Conservation (phyloP, 192 early-diverging fungal genomes). For the Backusella parvicylindrica region DNA sequence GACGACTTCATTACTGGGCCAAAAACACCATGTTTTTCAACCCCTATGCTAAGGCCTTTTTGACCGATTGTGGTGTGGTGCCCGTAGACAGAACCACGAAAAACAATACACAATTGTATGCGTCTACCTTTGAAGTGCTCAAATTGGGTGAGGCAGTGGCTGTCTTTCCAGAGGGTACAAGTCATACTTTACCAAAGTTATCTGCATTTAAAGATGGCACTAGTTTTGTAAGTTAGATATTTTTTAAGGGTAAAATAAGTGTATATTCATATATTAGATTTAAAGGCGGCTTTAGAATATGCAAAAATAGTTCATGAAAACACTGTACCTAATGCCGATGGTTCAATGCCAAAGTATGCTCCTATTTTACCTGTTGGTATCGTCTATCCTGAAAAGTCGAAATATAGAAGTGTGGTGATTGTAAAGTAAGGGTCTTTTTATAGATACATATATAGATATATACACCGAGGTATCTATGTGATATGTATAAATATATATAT, state of each 20-base stretch:
- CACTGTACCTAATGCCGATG: constrained; percentile 9
- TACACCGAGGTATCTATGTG: no score
- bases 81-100: constrained; percentile 49
- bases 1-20: constrained; percentile 50
- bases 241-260: no score
- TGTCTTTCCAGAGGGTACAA: constrained; percentile 50
- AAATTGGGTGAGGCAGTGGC: constrained; percentile 42
- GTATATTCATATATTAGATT: background rate
- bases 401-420: constrained; percentile 44
- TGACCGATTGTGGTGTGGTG: constrained; percentile 39
- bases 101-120: constrained; percentile 43
- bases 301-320: constrained; percentile 30
- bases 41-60: constrained; percentile 21
- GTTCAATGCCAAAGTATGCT: constrained; percentile 13
- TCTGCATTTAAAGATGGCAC: constrained; percentile 44
- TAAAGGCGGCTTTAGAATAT: constrained; percentile 47
- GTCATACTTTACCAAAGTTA: constrained; percentile 38
- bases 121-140: constrained; percentile 40
- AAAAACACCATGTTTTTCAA: constrained; percentile 46
- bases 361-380: constrained; percentile 43
- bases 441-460: no score
- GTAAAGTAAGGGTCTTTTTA: constrained; percentile 26
- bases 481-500: background rate
- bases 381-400: constrained; percentile 47
- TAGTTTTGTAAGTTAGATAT: constrained; percentile 34